Evolutionary conservation across 2,329 filamentous ascomycete genomes (phyloP).

Genomic region (Pezicula rhizophila): DNA sequence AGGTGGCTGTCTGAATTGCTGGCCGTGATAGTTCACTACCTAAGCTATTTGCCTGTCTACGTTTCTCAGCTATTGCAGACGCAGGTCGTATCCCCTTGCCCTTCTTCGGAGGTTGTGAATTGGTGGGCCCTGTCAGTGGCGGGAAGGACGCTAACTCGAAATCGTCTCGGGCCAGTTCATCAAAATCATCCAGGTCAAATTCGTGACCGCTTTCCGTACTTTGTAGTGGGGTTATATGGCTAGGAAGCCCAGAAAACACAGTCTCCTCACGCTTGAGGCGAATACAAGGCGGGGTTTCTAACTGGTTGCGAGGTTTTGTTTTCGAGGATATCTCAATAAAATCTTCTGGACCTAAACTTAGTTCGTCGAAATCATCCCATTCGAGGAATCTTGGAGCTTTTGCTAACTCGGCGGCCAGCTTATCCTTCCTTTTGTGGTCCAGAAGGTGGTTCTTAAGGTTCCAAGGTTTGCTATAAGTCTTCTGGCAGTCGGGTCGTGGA

Average conservation of each 20-base stretch:
- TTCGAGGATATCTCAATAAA: conserved; percentile 16
- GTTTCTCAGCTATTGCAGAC: too few relatives aligned
- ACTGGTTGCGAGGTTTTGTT: conserved; percentile 6
- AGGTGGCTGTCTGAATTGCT: neutral
- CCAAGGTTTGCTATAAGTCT: neutral
- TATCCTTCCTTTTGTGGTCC: neutral
- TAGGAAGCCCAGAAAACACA: neutral
- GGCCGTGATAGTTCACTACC: too few relatives aligned
- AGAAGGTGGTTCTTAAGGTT: neutral
- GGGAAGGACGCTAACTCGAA: neutral
- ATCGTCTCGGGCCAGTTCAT: neutral
- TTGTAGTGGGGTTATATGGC: conserved; percentile 9
- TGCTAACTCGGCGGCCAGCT: neutral
- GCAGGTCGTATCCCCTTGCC: neutral
- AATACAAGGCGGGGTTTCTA: conserved; percentile 1
- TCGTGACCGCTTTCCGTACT: conserved; percentile 11
- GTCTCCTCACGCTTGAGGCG: conserved; percentile 14
- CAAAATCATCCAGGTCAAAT: neutral
- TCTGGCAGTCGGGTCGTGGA: neutral
- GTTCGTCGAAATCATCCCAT: conserved; percentile 21
- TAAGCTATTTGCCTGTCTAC: too few relatives aligned
- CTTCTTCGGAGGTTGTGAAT: neutral
- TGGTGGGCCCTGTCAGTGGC: too few relatives aligned
- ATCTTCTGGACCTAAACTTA: conserved; percentile 19
- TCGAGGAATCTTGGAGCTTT: conserved; percentile 1